phyloP scores from a whole-genome alignment of 176 grass and related monocot genomes.

The Alloteropsis semialata region DNA sequence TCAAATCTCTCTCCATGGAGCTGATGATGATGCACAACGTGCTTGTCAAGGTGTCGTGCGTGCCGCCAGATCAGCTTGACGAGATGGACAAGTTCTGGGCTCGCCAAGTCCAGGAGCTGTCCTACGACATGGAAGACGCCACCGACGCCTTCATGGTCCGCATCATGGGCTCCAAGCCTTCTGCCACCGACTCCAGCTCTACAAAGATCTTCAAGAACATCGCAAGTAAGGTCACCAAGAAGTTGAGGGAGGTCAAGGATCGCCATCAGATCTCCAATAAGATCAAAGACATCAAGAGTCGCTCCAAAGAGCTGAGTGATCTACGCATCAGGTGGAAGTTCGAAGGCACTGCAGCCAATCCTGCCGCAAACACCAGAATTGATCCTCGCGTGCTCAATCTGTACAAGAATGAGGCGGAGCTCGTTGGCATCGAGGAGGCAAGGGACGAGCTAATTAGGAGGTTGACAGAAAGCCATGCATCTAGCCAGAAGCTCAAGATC shows the following conservation, averaged over 20 bases:
- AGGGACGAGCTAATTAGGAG: background rate
- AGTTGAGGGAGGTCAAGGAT: background rate
- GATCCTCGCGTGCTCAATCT: background rate
- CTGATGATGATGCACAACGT: background rate
- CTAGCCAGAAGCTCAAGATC: too few species aligned
- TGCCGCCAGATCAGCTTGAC: background rate
- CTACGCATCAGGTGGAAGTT: background rate
- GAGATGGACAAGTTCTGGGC: background rate
- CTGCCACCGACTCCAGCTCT: too few species aligned
- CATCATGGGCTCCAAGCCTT: background rate
- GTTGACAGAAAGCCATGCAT: too few species aligned
- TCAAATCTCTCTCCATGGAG: background rate
- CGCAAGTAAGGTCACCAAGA: fast-evolving
- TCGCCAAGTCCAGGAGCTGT: background rate
- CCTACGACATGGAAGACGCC: background rate
- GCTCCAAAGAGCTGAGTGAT: background rate
- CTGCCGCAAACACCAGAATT: background rate
- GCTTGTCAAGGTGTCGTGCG: background rate
- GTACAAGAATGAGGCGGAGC: background rate
- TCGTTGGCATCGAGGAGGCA: background rate
- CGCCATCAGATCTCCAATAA: background rate
- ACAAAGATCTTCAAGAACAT: background rate
- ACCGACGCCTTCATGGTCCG: background rate
- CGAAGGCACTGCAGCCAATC: background rate
- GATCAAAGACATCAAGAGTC: background rate